Conservation (phyloP, 805 yeast species). For the Metschnikowia koreensis region DNA sequence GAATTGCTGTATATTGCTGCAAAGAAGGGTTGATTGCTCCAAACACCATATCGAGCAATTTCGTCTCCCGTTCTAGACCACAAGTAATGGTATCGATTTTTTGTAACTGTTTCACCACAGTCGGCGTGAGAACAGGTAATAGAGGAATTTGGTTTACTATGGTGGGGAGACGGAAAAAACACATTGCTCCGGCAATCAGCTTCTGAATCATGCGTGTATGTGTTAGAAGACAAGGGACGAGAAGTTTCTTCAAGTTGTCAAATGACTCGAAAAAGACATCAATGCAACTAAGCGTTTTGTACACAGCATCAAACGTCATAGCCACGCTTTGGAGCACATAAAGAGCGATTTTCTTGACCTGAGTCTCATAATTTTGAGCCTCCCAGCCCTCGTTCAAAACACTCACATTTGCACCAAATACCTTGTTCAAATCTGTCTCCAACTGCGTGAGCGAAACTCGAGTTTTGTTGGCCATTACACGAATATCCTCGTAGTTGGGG, state of each 20-base stretch:
- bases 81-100: slow-evolving; percentile 39
- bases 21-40: slow-evolving; percentile 34
- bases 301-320: slow-evolving; percentile 17
- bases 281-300: slow-evolving; percentile 32
- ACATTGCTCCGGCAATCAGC: slow-evolving; percentile 25
- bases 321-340: slow-evolving; percentile 13
- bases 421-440: slow-evolving; percentile 32
- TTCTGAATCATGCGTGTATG: slow-evolving; percentile 31
- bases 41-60: slow-evolving; percentile 29
- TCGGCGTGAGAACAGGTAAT: slow-evolving; percentile 22
- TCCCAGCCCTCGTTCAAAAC: slow-evolving; percentile 26
- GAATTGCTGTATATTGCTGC: slow-evolving; percentile 35
- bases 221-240: slow-evolving; percentile 34
- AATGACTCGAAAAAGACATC: slow-evolving; percentile 38
- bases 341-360: slow-evolving; percentile 22
- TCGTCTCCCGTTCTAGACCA: slow-evolving; percentile 36
- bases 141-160: slow-evolving; percentile 28
- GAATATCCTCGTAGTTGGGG: slow-evolving; percentile 41
- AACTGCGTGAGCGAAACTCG: slow-evolving; percentile 22
- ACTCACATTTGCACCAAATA: slow-evolving; percentile 23
- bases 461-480: slow-evolving; percentile 28
- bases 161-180: slow-evolving; percentile 30
- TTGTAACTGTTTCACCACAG: slow-evolving; percentile 28
- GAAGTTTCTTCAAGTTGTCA: slow-evolving; percentile 37
- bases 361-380: slow-evolving; percentile 24